A percentile compares a stretch with the other conserved stretches of the same genome.
Evolutionary conservation across 1,284 basidiomycete genomes (phyloP).

Genomic region (Cutaneotrichosporon daszewskae): DNA sequence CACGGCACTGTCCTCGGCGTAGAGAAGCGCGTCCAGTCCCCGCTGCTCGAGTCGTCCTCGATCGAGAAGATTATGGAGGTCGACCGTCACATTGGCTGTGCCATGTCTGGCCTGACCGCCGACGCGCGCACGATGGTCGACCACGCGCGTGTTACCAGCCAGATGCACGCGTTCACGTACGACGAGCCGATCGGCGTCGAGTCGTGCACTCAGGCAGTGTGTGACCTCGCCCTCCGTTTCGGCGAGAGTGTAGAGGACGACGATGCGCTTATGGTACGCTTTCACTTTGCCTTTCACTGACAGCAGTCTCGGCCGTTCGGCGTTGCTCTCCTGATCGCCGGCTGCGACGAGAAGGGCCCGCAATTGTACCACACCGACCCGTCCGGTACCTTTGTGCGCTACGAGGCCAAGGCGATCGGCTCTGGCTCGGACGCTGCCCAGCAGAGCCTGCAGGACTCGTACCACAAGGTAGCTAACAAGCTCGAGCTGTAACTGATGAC

Average conservation of each 20-base stretch:
- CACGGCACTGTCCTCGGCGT: slow-evolving; percentile 91
- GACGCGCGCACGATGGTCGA: slow-evolving; percentile 99
- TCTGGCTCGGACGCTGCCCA: slow-evolving; percentile 97
- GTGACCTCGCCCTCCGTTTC: slow-evolving; percentile 93
- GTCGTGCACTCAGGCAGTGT: slow-evolving; percentile 94
- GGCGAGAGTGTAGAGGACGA: slow-evolving; percentile 99
- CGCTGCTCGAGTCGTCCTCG: slow-evolving; percentile 87
- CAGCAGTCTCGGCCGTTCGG: slow-evolving; percentile 89
- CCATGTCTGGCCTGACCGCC: slow-evolving; percentile 96
- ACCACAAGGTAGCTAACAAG: slow-evolving; percentile 86
- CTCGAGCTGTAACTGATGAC: not conserved
- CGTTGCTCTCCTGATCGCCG: slow-evolving; percentile 93
- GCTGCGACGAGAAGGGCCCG: slow-evolving; percentile 91
- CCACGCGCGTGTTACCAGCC: slow-evolving; percentile 93
- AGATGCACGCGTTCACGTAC: slow-evolving; percentile 96
- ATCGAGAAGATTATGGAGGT: slow-evolving; percentile 99
- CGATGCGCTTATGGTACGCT: slow-evolving; percentile 85
- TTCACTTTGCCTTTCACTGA: not conserved
- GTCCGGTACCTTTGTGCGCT: slow-evolving; percentile 95
- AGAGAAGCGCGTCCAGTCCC: slow-evolving; percentile 97
- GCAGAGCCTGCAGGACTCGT: slow-evolving; percentile 94
- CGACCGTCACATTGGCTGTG: slow-evolving; percentile 90
- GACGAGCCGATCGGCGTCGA: slow-evolving; percentile 96
- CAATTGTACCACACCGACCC: slow-evolving; percentile 99
- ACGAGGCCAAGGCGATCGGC: slow-evolving; percentile 98